Conservation (phyloP, 2,329 filamentous ascomycete genomes). For the Fusarium palustre region DNA sequence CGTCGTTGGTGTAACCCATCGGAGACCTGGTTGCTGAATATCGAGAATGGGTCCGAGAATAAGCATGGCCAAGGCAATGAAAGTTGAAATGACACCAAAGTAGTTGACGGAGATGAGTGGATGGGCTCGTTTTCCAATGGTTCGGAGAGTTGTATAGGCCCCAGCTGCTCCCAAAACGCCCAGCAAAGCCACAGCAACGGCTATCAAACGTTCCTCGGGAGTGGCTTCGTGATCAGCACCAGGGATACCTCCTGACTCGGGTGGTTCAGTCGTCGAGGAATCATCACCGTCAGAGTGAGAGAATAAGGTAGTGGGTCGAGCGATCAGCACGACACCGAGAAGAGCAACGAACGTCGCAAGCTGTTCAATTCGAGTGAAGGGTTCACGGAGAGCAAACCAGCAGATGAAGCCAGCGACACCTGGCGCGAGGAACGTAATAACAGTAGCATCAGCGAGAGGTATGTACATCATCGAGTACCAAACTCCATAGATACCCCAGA, state of each 20-base stretch:
- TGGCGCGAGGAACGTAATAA: constrained; percentile 88
- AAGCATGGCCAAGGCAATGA: constrained; percentile 74
- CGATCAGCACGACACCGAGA: constrained; percentile 84
- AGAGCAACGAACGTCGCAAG: constrained; percentile 81
- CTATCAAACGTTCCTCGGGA: constrained; percentile 73
- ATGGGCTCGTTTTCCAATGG: constrained; percentile 83
- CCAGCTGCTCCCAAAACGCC: constrained; percentile 81
- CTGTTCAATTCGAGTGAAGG: constrained; percentile 82
- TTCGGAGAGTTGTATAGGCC: constrained; percentile 80
- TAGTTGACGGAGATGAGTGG: constrained; percentile 89
- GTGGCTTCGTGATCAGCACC: constrained; percentile 58
- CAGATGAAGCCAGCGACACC: constrained; percentile 84
- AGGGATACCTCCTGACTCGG: constrained; percentile 41
- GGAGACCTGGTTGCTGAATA: constrained; percentile 60
- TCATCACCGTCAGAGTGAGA: constrained; percentile 34
- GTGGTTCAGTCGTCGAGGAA: constrained; percentile 34
- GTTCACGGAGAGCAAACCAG: constrained; percentile 78
- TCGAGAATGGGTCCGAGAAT: constrained; percentile 60
- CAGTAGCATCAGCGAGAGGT: constrained; percentile 86
- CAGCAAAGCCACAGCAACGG: constrained; percentile 77
- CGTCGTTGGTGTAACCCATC: constrained; percentile 57
- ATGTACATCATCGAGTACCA: constrained; percentile 78
- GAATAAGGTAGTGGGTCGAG: constrained; percentile 73
- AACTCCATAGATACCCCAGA: constrained; percentile 82
- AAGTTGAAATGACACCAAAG: constrained; percentile 76